Evolutionary conservation across 345 rosid species (phyloP).

Genomic region (Aquilaria yunnanensis): DNA sequence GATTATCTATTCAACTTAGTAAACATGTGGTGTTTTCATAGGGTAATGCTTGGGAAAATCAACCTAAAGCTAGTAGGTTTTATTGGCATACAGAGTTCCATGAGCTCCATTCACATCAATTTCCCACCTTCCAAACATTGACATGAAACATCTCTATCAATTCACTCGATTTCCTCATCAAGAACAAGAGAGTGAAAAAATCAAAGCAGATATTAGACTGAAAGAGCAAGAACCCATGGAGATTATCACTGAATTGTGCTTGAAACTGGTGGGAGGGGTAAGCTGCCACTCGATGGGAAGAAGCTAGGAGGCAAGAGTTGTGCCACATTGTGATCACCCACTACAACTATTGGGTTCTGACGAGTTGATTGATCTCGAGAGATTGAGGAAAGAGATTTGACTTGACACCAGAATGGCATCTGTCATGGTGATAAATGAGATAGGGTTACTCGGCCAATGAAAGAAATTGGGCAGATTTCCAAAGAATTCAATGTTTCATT

Average conservation of each 20-base stretch:
- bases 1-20: background rate
- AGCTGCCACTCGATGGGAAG: constrained; percentile 80
- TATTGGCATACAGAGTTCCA: constrained; percentile 79
- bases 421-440: constrained; percentile 93
- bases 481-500: constrained; percentile 74
- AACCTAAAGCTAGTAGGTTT: constrained; percentile 91
- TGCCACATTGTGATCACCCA: constrained; percentile 85
- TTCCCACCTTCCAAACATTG: constrained; percentile 51
- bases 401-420: constrained; percentile 91
- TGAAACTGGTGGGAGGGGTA: constrained; percentile 88
- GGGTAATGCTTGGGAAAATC: constrained; percentile 99
- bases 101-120: constrained; percentile 89
- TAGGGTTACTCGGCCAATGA: constrained; percentile 90
- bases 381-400: constrained; percentile 49
- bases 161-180: background rate
- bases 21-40: constrained; percentile 98
- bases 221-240: constrained; percentile 52
- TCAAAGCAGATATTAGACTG: background rate
- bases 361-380: constrained; percentile 69
- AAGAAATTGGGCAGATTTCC: constrained; percentile 78
- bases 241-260: constrained; percentile 91
- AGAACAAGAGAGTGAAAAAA: constrained; percentile 5
- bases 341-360: constrained; percentile 77
- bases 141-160: background rate
- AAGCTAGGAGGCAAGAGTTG: background rate